Percentiles rank a stretch among this genome's conserved stretches.
These are phyloP conservation scores for Lathyrus tuberosus DNA, from an alignment of 306 rosid genomes.

Conservation along the genomic window DNA sequence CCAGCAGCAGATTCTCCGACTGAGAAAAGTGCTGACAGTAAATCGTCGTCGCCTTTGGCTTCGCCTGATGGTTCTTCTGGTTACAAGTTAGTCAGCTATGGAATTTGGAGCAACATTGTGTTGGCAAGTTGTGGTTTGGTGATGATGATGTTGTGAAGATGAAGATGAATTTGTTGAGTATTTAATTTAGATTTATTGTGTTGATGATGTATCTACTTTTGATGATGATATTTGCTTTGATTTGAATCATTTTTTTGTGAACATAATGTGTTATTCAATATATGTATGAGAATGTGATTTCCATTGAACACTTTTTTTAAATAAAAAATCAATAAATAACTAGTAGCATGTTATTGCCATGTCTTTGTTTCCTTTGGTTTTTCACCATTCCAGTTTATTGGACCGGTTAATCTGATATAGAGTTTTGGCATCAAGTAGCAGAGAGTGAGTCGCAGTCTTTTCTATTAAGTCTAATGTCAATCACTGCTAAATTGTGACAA, in stretches of 20 bases:
- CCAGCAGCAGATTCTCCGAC: conserved; percentile 83
- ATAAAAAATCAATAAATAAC: not conserved
- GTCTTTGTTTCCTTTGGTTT: no score
- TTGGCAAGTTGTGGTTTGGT: conserved; percentile 61
- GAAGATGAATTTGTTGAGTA: conserved; percentile 32
- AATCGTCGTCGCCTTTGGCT: conserved; percentile 60
- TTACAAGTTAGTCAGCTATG: conserved; percentile 55
- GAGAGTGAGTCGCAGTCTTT: no score
- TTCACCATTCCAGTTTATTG: no score
- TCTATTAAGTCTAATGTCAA: no score
- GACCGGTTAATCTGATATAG: no score
- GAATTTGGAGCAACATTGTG: conserved; percentile 56
- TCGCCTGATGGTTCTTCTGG: conserved; percentile 60
- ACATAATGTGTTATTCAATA: conserved; percentile 62
- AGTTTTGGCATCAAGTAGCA: no score
- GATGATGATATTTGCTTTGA: conserved; percentile 52
- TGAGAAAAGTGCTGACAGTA: conserved; percentile 40
- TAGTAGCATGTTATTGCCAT: conserved; percentile 34
- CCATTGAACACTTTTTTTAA: conserved; percentile 24
- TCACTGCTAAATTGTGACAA: no score
- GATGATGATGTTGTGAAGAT: conserved; percentile 57
- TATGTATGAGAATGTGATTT: conserved; percentile 54
- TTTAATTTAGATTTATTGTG: conserved; percentile 44
- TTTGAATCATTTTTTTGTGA: conserved; percentile 61
- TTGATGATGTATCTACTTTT: conserved; percentile 53